Base-by-base conservation (phyloP, 2,329 filamentous ascomycete species). In the Aspergillus eucalypticola region DNA sequence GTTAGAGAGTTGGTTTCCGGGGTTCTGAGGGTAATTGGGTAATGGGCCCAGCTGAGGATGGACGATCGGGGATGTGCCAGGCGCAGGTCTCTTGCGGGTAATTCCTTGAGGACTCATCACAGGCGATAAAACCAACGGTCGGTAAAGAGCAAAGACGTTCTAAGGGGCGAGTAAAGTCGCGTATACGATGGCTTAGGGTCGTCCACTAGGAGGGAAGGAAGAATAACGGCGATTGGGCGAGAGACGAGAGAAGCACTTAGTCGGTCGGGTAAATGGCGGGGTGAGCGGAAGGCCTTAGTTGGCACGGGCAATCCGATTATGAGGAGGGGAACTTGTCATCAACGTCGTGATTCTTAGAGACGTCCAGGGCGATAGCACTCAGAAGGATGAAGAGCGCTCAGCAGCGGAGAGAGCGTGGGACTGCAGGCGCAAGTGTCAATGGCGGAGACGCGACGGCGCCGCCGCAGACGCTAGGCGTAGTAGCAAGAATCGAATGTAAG, bases 41-140 rank as follows among this genome's bases (percentile, higher is more conserved):
- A 83, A 81, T 41, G 78, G 79, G 59, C 84, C 83, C 70, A 84
- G 76, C 65, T 79, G 79, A 41, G 81, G 80, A 53, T 86, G 84
- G 21, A 84, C 78, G 65, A 85, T 78, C n/a, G 90, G 88, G 39
- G 86, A 83, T 63, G 88, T 80, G 72, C 89, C 90, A 59, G 90
- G 88, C 50, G 90, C 90, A 67, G 89, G 82, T 74, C 91, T 84
- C 81, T 95, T 95, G 76, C 90, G 81, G 55, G 77, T 79, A 44
- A 77, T 69, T 53, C 75, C 74, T 71, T 80, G 77, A 21, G 77
- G 75, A 56, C 74, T 71, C 77, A 78, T 79, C 58, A 56, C 66
- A 63, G 63, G 62, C 52, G 57, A 38, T 27, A 46, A 52, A 52
- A 56, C 35, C 25, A 61, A 57, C 54, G 61, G 62, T 56, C 54